Evolutionary conservation across 352 stramenopile species (phyloP).

Genomic region (Globisporangium spiculum): DNA sequence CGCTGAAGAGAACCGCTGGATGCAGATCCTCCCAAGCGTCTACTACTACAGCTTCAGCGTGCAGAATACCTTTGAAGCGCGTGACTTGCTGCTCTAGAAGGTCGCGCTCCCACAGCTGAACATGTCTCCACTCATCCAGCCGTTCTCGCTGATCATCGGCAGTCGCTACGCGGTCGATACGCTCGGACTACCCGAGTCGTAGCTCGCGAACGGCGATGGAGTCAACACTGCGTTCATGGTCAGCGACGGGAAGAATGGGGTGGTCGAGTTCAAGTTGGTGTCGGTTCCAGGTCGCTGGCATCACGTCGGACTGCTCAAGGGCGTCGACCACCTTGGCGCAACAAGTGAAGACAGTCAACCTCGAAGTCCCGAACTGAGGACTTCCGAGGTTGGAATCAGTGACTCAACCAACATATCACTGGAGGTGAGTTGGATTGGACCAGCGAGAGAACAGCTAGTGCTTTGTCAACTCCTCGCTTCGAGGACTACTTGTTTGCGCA

Average conservation of each 20-base stretch:
- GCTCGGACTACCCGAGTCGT: slow-evolving; percentile 18
- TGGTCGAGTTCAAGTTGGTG: slow-evolving; percentile 10
- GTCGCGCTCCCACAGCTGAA: slow-evolving; percentile 9
- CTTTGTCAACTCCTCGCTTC: no score
- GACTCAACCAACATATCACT: no score
- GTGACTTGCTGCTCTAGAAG: slow-evolving; percentile 7
- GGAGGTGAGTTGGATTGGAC: no score
- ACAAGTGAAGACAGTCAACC: not conserved
- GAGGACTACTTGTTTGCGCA: no score
- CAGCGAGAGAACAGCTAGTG: no score
- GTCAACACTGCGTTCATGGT: slow-evolving; percentile 22
- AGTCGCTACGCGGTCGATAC: slow-evolving; percentile 8
- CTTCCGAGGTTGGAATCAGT: no score
- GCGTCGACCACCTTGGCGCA: slow-evolving; percentile 11
- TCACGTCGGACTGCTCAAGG: slow-evolving; percentile 14
- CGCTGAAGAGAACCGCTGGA: slow-evolving; percentile 14
- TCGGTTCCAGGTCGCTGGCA: slow-evolving; percentile 15
- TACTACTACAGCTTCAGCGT: slow-evolving; percentile 23
- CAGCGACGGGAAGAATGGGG: not conserved
- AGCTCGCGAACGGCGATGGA: slow-evolving; percentile 29
- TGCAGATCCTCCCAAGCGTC: slow-evolving; percentile 18
- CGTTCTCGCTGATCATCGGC: slow-evolving; percentile 8
- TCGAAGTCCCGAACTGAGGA: no score
- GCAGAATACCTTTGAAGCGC: slow-evolving; percentile 2
- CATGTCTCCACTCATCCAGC: slow-evolving; percentile 12